Conservation (phyloP, 1,284 basidiomycete species). For the Cryptococcus sp. region DNA sequence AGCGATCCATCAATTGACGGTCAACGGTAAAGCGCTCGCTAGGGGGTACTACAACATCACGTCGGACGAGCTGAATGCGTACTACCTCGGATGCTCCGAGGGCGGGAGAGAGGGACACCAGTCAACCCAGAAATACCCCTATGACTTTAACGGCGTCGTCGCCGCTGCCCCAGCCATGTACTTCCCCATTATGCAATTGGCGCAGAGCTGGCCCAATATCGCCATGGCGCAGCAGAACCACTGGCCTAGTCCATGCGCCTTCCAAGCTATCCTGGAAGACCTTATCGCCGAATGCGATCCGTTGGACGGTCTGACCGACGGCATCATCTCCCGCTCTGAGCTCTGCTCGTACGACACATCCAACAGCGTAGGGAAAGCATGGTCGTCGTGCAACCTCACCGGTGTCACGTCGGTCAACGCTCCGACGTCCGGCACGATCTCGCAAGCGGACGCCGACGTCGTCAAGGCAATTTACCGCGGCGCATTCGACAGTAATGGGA, state of each 20-base stretch:
- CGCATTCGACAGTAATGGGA: slow-evolving; percentile 3
- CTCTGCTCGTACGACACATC: slow-evolving; percentile 10
- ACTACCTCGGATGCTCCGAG: slow-evolving; percentile 31
- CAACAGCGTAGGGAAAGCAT: slow-evolving; percentile 2
- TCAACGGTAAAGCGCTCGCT: slow-evolving; percentile 14
- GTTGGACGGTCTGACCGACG: slow-evolving; percentile 14
- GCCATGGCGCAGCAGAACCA: slow-evolving; percentile 4
- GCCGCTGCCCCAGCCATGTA: slow-evolving; percentile 39
- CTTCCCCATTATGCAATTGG: slow-evolving; percentile 16
- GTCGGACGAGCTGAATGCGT: slow-evolving; percentile 7
- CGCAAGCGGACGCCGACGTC: slow-evolving; percentile 9
- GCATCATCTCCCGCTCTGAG: slow-evolving; percentile 14
- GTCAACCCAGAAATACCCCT: slow-evolving; percentile 26
- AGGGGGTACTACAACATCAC: slow-evolving; percentile 7
- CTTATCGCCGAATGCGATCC: slow-evolving; percentile 12
- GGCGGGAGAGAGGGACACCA: slow-evolving; percentile 38
- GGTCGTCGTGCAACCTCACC: slow-evolving; percentile 3
- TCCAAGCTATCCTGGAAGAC: slow-evolving; percentile 6
- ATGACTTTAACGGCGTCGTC: slow-evolving; percentile 46
- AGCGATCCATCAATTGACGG: slow-evolving; percentile 10
- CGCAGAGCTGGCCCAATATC: slow-evolving; percentile 3
- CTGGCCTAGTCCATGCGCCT: slow-evolving; percentile 8
- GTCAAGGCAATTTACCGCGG: slow-evolving; percentile 8
- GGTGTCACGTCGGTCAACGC: background rate
- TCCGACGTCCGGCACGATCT: slow-evolving; percentile 4